These are phyloP conservation scores for Epichloe sibirici DNA, from an alignment of 2,329 filamentous ascomycete species.

Conservation along the genomic window DNA sequence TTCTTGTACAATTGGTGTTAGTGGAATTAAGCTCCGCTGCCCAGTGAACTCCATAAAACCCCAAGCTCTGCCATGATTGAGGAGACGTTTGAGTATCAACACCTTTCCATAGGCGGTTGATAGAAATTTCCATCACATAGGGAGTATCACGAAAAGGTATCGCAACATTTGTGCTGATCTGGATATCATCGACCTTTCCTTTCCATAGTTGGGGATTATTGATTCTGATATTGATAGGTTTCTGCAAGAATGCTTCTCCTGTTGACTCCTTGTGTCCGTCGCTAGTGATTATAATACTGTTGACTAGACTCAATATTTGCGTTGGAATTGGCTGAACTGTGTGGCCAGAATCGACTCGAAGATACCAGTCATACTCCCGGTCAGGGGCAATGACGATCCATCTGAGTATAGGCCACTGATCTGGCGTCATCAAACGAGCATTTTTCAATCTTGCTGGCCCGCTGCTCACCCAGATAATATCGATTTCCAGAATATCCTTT, in stretches of 20 bases:
- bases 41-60: conserved; percentile 24
- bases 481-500: conserved; percentile 12
- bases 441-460: conserved; percentile 12
- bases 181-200: conserved; percentile 9
- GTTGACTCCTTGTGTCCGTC: background rate
- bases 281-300: conserved; percentile 10
- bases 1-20: conserved; percentile 13
- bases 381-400: conserved; percentile 24
- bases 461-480: conserved; percentile 5
- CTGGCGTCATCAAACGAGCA: conserved; percentile 11
- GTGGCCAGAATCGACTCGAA: conserved; percentile 18
- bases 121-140: conserved; percentile 21
- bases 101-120: conserved; percentile 18
- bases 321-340: conserved; percentile 9
- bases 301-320: conserved; percentile 11
- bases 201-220: background rate
- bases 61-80: conserved; percentile 18
- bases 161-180: conserved; percentile 15
- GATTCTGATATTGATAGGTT: background rate
- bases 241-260: background rate
- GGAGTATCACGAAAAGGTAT: conserved; percentile 19
- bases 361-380: conserved; percentile 23
- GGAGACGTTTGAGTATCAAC: conserved; percentile 8
- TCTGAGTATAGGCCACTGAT: conserved; percentile 15
- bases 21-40: conserved; percentile 22